Conservation (phyloP, 106 monocot genomes). For the Hemerocallis citrina region DNA sequence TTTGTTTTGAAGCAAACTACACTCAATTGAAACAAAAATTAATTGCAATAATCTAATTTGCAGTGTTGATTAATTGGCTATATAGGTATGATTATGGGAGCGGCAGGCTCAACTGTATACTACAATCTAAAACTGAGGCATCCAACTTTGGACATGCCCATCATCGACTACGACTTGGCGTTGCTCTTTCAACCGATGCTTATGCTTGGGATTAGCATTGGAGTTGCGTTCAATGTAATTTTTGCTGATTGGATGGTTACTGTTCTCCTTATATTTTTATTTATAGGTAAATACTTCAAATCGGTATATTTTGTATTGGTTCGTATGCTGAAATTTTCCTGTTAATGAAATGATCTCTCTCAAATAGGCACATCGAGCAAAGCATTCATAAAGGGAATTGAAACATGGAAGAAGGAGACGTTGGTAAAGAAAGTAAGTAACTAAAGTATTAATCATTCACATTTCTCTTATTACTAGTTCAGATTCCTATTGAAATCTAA, state of each 20-base stretch:
- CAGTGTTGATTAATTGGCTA: conserved; percentile 4
- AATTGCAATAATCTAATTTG: too few relatives aligned
- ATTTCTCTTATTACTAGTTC: not conserved
- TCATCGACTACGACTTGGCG: conserved; percentile 57
- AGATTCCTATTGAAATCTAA: not conserved
- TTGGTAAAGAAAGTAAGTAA: conserved; percentile 30
- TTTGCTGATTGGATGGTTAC: conserved; percentile 73
- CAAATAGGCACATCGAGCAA: conserved; percentile 40
- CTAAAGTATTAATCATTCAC: not conserved
- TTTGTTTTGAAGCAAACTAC: too few relatives aligned
- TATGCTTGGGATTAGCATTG: conserved; percentile 56
- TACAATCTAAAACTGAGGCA: conserved; percentile 62
- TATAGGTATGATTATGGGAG: conserved; percentile 63
- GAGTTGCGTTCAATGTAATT: conserved; percentile 54
- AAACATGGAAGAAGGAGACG: conserved; percentile 67
- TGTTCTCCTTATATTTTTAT: conserved; percentile 49
- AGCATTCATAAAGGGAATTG: conserved; percentile 49
- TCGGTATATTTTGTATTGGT: too few relatives aligned
- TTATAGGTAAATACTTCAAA: conserved; percentile 28
- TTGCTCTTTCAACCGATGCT: conserved; percentile 56
- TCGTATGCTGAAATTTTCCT: not conserved
- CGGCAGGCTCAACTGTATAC: conserved; percentile 56
- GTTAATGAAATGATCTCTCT: not conserved
- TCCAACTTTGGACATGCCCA: conserved; percentile 49
- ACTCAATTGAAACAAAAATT: too few relatives aligned